Conservation (phyloP, 192 early-diverging fungal species). For the Gigaspora rosea region DNA sequence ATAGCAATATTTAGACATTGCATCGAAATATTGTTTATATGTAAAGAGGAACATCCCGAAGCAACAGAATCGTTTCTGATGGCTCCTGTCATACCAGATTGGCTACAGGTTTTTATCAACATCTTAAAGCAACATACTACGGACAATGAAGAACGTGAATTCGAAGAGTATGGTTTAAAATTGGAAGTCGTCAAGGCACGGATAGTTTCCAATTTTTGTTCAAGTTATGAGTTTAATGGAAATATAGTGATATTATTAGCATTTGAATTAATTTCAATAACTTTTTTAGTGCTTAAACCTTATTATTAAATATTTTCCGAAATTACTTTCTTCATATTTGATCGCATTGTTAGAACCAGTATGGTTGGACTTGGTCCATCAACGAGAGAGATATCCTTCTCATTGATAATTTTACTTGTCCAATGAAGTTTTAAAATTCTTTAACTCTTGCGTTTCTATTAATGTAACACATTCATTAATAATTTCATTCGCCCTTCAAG, state of each 20-base stretch:
- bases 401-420: not conserved
- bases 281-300: conserved; percentile 57
- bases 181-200: conserved; percentile 71
- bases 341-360: conserved; percentile 62
- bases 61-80: conserved; percentile 66
- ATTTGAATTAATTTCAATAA: not conserved
- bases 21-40: conserved; percentile 79
- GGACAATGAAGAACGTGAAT: conserved; percentile 45
- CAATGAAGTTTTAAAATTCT: not conserved
- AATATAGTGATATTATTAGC: not conserved
- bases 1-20: conserved; percentile 83
- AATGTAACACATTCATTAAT: conserved; percentile 31
- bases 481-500: conserved; percentile 50
- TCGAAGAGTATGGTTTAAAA: conserved; percentile 66
- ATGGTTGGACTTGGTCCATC: conserved; percentile 67
- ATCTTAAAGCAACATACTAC: conserved; percentile 62
- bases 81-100: conserved; percentile 73
- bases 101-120: conserved; percentile 71
- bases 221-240: not conserved
- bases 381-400: conserved; percentile 55
- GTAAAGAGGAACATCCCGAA: conserved; percentile 75
- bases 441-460: conserved; percentile 2
- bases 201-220: not conserved
- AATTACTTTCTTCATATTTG: conserved; percentile 55
- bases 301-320: conserved; percentile 63